Evolutionary conservation across 2,329 filamentous ascomycete species (phyloP).

Genomic region (Ophiocordyceps camponoti-saundersi): DNA sequence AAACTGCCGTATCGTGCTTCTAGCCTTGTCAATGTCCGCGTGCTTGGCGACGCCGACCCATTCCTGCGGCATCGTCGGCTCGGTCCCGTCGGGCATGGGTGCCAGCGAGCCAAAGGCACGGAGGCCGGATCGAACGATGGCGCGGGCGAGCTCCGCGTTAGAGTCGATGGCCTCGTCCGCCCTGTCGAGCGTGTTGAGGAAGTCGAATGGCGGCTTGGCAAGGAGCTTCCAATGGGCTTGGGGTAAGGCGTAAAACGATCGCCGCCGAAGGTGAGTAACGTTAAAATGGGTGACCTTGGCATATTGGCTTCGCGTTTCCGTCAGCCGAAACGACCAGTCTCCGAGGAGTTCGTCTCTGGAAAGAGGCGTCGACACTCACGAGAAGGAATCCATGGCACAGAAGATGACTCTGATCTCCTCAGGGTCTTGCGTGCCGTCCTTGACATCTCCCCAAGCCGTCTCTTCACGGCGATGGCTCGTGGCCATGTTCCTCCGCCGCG

Average conservation of each 20-base stretch:
- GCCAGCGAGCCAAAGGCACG: conserved; percentile 43
- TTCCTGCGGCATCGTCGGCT: conserved; percentile 33
- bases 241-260: conserved; percentile 84
- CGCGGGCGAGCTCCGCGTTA: conserved; percentile 69
- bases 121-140: conserved; percentile 56
- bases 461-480: conserved; percentile 9
- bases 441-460: conserved; percentile 40
- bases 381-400: conserved; percentile 73
- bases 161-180: conserved; percentile 78
- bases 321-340: neutral
- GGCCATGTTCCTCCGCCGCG: neutral
- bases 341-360: neutral
- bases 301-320: conserved; percentile 47
- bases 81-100: conserved; percentile 17
- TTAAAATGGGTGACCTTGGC: conserved; percentile 74
- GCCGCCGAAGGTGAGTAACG: conserved; percentile 75
- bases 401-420: conserved; percentile 71
- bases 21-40: conserved; percentile 73
- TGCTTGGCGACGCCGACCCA: conserved; percentile 58
- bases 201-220: conserved; percentile 63
- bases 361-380: conserved; percentile 37
- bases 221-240: conserved; percentile 71
- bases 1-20: conserved; percentile 83
- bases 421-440: conserved; percentile 51
- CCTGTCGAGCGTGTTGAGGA: conserved; percentile 59